A percentile compares a stretch with the other conserved stretches of the same genome.
Evolutionary conservation across 257 asterid genomes (phyloP).

Genomic region (Paraleonurus japonicus): DNA sequence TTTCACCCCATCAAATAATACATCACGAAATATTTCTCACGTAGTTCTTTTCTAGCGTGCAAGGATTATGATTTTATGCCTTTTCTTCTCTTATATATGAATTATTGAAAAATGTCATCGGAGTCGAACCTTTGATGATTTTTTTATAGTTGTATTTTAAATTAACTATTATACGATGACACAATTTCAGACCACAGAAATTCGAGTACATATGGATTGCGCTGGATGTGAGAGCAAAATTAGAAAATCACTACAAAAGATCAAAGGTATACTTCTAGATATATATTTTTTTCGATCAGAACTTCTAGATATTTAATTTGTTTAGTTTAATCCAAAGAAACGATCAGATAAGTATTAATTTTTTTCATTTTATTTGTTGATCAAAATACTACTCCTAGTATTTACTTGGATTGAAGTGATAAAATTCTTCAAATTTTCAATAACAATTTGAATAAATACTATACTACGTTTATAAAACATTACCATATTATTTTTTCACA

Average conservation of each 20-base stretch:
- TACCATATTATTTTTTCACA: too few species aligned
- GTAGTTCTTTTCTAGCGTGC: background rate
- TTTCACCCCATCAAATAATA: too few species aligned
- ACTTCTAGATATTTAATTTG: too few species aligned
- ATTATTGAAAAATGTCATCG: background rate
- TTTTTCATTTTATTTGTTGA: background rate
- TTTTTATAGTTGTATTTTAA: background rate
- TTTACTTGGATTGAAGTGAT: background rate
- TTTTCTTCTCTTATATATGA: background rate
- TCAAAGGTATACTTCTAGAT: constrained; percentile 42
- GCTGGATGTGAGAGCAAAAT: constrained; percentile 72
- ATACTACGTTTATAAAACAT: too few species aligned
- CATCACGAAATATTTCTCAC: too few species aligned
- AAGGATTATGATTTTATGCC: background rate
- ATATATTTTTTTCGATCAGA: too few species aligned
- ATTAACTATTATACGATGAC: background rate
- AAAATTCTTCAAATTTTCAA: too few species aligned
- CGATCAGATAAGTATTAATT: background rate
- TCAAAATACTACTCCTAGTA: background rate
- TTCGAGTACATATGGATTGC: constrained; percentile 78
- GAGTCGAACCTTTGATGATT: background rate
- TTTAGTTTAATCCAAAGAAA: background rate
- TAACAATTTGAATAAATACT: too few species aligned
- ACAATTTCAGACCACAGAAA: constrained; percentile 49
- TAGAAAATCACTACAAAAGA: constrained; percentile 50